These are phyloP conservation scores for Ophiostoma montium DNA, from an alignment of 2,329 filamentous ascomycete species.

Conservation along the genomic window DNA sequence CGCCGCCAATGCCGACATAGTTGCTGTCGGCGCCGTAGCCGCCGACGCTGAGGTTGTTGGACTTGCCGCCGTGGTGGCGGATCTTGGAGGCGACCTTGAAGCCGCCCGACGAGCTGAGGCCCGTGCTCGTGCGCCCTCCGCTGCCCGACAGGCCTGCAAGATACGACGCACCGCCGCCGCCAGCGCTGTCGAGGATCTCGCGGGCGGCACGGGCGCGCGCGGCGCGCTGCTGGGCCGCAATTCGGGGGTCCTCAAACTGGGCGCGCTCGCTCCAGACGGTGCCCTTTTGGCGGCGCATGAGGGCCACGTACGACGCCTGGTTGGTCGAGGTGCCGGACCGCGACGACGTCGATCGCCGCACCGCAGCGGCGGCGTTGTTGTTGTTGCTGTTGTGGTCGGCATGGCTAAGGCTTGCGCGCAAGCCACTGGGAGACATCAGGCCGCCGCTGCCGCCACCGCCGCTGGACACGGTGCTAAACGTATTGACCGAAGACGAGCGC, in stretches of 20 bases:
- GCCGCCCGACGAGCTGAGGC: conserved; percentile 41
- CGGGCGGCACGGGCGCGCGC: conserved; percentile 77
- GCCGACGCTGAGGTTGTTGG: conserved; percentile 58
- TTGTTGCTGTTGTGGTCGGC: no score
- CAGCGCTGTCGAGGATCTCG: conserved; percentile 60
- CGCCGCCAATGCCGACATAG: conserved; percentile 60
- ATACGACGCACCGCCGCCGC: conserved; percentile 17
- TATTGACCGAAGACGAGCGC: conserved; percentile 52
- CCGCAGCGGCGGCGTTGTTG: conserved; percentile 24
- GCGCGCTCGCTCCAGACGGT: conserved; percentile 97
- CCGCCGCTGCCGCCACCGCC: no score
- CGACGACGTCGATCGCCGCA: conserved; percentile 67
- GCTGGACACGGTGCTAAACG: conserved; percentile 53
- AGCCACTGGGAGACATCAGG: conserved; percentile 37
- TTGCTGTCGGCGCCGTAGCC: conserved; percentile 68
- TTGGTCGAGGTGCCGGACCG: conserved; percentile 43
- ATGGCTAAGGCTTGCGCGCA: conserved; percentile 39
- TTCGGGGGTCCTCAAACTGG: conserved; percentile 78
- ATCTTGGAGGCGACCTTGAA: conserved; percentile 75
- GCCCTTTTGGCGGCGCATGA: conserved; percentile 93
- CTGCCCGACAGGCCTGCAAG: conserved; percentile 24
- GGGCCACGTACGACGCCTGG: conserved; percentile 73
- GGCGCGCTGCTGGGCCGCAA: conserved; percentile 68
- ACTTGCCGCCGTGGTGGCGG: conserved; percentile 58
- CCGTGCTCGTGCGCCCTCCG: conserved; percentile 44